Base-by-base conservation (phyloP, 371 early-diverging fungal genomes). In the Mortierella sp. region DNA sequence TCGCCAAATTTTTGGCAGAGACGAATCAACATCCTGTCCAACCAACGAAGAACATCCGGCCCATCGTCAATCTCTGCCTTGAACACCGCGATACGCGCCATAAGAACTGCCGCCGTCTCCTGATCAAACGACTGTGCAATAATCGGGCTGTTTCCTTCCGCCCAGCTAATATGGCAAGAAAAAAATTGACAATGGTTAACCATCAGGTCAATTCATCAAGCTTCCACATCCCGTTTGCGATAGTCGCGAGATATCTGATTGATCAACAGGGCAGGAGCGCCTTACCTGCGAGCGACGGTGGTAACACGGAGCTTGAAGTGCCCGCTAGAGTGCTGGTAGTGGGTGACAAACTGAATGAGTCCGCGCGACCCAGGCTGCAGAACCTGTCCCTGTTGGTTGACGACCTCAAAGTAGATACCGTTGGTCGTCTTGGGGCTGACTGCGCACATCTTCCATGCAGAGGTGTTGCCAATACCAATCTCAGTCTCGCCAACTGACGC, bases 21-120 rank as follows among this genome's bases (percentile, higher is more conserved):
- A 9, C 99, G 94, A 80, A 99, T 99, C 67, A 99, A 90, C 96
- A 97, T 98, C 83, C 99, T 95, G 91, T 99, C 99, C 71, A 99
- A 90, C 98, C 99, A 99, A 75, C 99, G 92, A 79, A 99, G 90
- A 11, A 99, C 99, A 89, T 99, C 99, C 4, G 98, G 96, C 6
- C 97, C 98, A 90, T 99, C 99, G 83, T 99, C 99, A 75, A 97
- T 93, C 80, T 99, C 98, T 40, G 98, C 97, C 91, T 99, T 99
- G 91, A 97, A 97, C 24, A 96, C 96, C 6, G 99, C 98, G 78
- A 99, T 98, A 88, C 99, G 96, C 5, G 99, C 96, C 97, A 99
- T 99, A 69, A 99, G 92, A 4, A 99, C 99, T 6, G 98, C 98
- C 2, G 99, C 97, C 0, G 99, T 99, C 89, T 99, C 99, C 89